Base-by-base conservation (phyloP, 139 green algal species). In the Coelastrella sp. region DNA sequence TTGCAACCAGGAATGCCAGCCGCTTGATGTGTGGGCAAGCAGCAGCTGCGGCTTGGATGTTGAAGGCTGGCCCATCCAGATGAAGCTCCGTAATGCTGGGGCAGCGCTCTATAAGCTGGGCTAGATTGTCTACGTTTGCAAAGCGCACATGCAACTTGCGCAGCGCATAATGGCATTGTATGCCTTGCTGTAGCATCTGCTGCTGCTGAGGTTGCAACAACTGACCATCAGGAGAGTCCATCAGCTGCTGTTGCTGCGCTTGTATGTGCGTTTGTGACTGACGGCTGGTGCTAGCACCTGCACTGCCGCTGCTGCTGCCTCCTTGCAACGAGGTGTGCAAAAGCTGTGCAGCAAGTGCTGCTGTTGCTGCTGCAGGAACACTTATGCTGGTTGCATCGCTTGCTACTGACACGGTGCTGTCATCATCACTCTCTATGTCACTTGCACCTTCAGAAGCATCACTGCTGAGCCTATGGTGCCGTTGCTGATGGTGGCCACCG, bases 31-130 rank as follows among this genome's bases (percentile, higher is more conserved):
- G 35, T 27, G 35, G 65, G 27, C 63, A 87, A 5, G 49, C 12
- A 22, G 25, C 65, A 24, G 60, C 56, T 66, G 61, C 65, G 27
- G 63, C 24, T 27, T 70, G 92, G 76, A 95, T 93, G 87, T 93
- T 95, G 20, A 87, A 72, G 1, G 93, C 94, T 35, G 93, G 90
- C 1, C 94, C 93, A 78, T 96, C 93, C 15, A 96, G 84, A 75
- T 93, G 91, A 15, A 96, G 78, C 10, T 95, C 93, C 6, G 72
- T 76, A 17, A 95, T 78, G 59, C 80, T 59, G 0, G 86, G 83
- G 22, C 93, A 78, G n/a, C 74, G 90, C 24, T 61, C 10, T 3
- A 96, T 87, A 9, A 96, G 75, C 25, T 91, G 59, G 61, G 20
- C 20, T 9, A 91, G 24, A 61, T 57, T 61, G 19, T 27, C 87